phyloP scores from a whole-genome alignment of 345 rosid genomes.

The Eucalyptus brandiana region DNA sequence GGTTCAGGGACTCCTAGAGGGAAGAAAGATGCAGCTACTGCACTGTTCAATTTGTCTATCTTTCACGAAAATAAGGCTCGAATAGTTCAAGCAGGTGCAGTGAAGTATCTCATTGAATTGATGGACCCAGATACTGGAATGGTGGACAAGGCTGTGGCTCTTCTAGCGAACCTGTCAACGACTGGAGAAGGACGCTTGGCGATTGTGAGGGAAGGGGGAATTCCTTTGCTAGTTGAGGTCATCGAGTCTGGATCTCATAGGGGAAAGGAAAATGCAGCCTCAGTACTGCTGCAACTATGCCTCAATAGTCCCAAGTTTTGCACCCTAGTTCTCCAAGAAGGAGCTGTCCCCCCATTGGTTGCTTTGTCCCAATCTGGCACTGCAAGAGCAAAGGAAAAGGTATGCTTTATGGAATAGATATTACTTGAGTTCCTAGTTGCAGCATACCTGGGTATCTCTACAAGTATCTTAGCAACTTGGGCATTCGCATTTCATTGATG shows the following conservation, averaged over 20 bases:
- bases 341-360: constrained; percentile 93
- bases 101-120: constrained; percentile 65
- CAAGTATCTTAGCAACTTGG: background rate
- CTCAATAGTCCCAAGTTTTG: constrained; percentile 73
- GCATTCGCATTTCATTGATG: background rate
- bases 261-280: constrained; percentile 91
- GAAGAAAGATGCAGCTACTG: constrained; percentile 88
- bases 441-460: background rate
- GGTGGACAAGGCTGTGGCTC: constrained; percentile 91
- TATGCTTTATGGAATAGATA: constrained; percentile 1
- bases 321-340: constrained; percentile 86
- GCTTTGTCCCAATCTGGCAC: constrained; percentile 91
- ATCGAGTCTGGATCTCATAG: constrained; percentile 80
- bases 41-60: constrained; percentile 86
- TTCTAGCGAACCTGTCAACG: constrained; percentile 78
- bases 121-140: constrained; percentile 61
- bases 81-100: constrained; percentile 89
- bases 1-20: constrained; percentile 78
- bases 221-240: constrained; percentile 65
- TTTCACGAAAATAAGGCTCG: constrained; percentile 92
- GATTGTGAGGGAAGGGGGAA: constrained; percentile 66
- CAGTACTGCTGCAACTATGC: constrained; percentile 75
- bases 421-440: background rate
- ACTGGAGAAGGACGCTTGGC: constrained; percentile 71
- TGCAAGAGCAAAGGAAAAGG: constrained; percentile 96